Base-by-base conservation (phyloP, 306 rosid genomes). In the Lithocarpus polystachyus region DNA sequence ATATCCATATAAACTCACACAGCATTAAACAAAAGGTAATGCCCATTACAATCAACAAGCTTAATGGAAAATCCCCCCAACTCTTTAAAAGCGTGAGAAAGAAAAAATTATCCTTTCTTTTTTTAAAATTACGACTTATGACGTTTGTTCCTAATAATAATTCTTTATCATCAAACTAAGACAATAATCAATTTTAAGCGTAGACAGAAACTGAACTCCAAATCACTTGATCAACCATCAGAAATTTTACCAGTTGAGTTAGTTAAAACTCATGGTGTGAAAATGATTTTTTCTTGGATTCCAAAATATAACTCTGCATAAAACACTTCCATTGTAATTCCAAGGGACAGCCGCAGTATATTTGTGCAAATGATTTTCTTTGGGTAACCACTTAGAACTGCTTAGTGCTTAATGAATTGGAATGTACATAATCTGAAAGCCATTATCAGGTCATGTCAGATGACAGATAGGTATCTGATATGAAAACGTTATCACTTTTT, bases 121-220 rank as follows among this genome's bases (percentile, higher is more conserved):
- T 37, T 37, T 7, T 1, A 37, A 7, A 37, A 1, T 37, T 37
- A 7, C 0, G 0, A 40, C 0, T 2, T 2, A 40, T 40, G 0
- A 2, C 0, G 3, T 40, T 40, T 40, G 1, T 12, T 40, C 8
- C 0, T 40, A 2, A 40, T 40, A 0, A 40, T 40, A 40, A 8
- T 0, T 40, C 2, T 40, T 40, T 8, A 40, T 40, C 2, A 8
- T 40, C 2, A 40, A 8, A 40, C 0, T 0, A 40, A 40, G 0
- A 2, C 2, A 40, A 0, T 0, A 40, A 40, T 7, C 1, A 40
- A 0, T 40, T 40, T 40, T 40, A 40, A 0, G 3, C 8, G 3
- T 40, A 40, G 0, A 2, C 0, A 0, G 0, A 0, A 0, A 40
- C 8, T 40, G 3, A 40, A 40, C 1, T 40, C 0, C 0, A 8